A percentile compares a stretch with the other conserved stretches of the same genome.
phyloP scores from a whole-genome alignment of 2,329 filamentous ascomycete species.

The Aureobasidium sp. region DNA sequence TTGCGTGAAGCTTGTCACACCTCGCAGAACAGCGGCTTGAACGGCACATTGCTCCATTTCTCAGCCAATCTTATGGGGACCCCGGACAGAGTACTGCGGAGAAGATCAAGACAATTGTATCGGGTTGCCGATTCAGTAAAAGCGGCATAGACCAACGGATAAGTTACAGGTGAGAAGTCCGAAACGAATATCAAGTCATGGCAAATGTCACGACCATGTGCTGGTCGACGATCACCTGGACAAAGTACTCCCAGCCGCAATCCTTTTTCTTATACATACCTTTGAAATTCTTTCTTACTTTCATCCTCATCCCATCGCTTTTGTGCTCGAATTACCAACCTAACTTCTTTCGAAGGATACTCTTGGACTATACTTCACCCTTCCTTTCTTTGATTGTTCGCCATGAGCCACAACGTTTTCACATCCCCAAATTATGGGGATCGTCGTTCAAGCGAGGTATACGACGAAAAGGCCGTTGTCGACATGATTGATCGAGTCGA shows the following conservation, averaged over 20 bases:
- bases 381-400: background rate
- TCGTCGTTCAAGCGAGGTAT: background rate
- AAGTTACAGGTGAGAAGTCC: constrained; percentile 4
- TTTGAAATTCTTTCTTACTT: background rate
- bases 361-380: background rate
- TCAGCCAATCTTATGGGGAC: background rate
- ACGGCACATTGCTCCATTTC: background rate
- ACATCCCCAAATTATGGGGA: background rate
- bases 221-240: background rate
- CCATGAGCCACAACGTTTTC: background rate
- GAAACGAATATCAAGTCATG: background rate
- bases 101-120: background rate
- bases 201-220: constrained; percentile 4
- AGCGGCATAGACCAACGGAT: background rate
- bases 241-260: background rate
- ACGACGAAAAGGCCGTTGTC: constrained; percentile 1
- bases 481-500: constrained; percentile 8
- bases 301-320: background rate
- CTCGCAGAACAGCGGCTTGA: background rate
- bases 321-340: background rate
- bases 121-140: background rate
- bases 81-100: background rate
- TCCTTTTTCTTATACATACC: background rate
- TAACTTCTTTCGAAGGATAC: background rate
- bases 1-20: background rate